Evolutionary conservation across 2,329 filamentous ascomycete genomes (phyloP).

Genomic region (Aspergillus versicolor): DNA sequence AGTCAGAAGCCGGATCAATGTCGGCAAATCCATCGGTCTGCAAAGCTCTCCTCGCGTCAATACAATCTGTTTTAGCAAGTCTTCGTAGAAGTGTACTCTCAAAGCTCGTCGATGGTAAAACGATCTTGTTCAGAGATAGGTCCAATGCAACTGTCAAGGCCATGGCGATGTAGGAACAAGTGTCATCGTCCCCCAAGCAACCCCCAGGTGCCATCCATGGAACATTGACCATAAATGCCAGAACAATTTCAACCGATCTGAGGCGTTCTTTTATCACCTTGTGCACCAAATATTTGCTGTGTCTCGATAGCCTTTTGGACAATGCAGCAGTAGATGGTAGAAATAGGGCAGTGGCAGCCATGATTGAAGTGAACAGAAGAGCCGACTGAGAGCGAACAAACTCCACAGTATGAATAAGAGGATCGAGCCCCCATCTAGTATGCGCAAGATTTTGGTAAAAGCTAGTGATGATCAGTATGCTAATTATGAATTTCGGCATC

Average conservation of each 20-base stretch:
- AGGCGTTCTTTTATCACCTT: conserved; percentile 61
- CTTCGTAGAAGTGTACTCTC: conserved; percentile 46
- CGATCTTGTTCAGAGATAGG: conserved; percentile 67
- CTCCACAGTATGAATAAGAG: conserved; percentile 61
- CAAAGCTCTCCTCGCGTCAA: conserved; percentile 65
- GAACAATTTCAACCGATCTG: conserved; percentile 70
- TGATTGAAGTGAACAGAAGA: conserved; percentile 70
- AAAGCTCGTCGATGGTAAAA: conserved; percentile 56
- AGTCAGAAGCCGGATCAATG: conserved; percentile 60
- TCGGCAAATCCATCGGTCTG: conserved; percentile 67
- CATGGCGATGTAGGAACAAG: conserved; percentile 68
- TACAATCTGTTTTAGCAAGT: conserved; percentile 65
- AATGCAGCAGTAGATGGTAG: conserved; percentile 63
- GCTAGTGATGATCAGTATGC: conserved; percentile 37
- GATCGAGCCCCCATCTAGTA: conserved; percentile 72
- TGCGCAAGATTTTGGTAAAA: conserved; percentile 70
- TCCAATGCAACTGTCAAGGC: conserved; percentile 69
- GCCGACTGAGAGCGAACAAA: conserved; percentile 68
- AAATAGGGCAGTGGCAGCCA: conserved; percentile 68
- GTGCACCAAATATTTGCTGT: conserved; percentile 63
- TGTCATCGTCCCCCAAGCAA: conserved; percentile 61
- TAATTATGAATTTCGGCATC: neutral
- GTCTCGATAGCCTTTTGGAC: conserved; percentile 64
- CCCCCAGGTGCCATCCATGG: conserved; percentile 65
- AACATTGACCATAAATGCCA: conserved; percentile 73